These are phyloP conservation scores for Trypethelium eluteriae DNA, from an alignment of 495 filamentous ascomycete genomes.

Conservation along the genomic window DNA sequence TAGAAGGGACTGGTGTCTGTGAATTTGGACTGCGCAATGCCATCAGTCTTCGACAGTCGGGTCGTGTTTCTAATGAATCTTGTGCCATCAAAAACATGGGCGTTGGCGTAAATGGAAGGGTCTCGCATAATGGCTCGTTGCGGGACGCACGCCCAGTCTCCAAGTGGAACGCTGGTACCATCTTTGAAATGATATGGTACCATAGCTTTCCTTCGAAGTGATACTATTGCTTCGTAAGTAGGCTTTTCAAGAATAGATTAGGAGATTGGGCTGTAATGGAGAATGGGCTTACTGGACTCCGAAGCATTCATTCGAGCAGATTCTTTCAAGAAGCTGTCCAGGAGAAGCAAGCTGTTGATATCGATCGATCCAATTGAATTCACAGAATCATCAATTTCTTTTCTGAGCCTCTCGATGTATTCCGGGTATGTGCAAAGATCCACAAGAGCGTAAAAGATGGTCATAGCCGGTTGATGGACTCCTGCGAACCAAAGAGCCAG, in stretches of 20 bases:
- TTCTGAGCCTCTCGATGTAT: background rate
- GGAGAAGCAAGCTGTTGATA: conserved; percentile 21
- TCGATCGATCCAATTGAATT: background rate
- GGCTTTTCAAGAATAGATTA: background rate
- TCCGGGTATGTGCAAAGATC: background rate
- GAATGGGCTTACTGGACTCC: conserved; percentile 20
- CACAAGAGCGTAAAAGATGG: background rate
- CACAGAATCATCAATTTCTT: background rate
- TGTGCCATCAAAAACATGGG: conserved; percentile 13
- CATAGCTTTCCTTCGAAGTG: conserved; percentile 26
- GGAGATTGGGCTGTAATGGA: background rate
- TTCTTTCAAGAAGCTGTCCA: conserved; percentile 39
- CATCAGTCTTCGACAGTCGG: background rate
- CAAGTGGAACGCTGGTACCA: conserved; percentile 25
- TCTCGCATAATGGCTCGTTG: conserved; percentile 21
- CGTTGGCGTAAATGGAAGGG: conserved; percentile 19
- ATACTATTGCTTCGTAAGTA: conserved; percentile 14
- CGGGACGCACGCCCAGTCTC: conserved; percentile 31
- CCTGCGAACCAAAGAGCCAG: background rate
- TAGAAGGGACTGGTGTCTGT: conserved; percentile 22
- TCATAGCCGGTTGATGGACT: conserved; percentile 4
- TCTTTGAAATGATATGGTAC: conserved; percentile 27
- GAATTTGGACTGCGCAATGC: conserved; percentile 1
- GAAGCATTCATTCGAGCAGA: conserved; percentile 32
- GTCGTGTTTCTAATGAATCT: background rate